Evolutionary conservation across 306 rosid genomes (phyloP).

Genomic region (Cyamopsis tetragonoloba): DNA sequence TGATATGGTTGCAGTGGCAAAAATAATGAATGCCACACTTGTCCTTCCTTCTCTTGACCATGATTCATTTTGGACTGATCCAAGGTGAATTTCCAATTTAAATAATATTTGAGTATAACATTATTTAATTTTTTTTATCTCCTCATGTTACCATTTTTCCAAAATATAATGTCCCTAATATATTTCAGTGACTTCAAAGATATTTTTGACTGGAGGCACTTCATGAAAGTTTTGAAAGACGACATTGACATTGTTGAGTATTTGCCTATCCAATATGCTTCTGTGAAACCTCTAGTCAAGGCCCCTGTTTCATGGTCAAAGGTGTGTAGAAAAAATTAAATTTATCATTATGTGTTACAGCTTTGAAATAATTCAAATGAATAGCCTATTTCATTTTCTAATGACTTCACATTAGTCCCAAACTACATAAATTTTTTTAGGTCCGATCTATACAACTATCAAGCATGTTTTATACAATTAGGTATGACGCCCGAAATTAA

Average conservation of each 20-base stretch:
- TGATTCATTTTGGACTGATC: conserved; percentile 95
- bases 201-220: conserved; percentile 95
- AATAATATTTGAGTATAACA: background rate
- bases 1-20: conserved; percentile 99
- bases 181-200: conserved; percentile 89
- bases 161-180: conserved; percentile 32
- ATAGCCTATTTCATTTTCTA: no score
- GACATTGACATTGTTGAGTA: conserved; percentile 76
- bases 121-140: background rate
- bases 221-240: conserved; percentile 63
- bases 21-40: conserved; percentile 91
- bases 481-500: no score
- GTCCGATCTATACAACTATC: no score
- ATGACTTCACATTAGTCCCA: no score
- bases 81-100: conserved; percentile 51
- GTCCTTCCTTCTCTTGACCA: conserved; percentile 96
- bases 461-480: no score
- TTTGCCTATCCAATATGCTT: conserved; percentile 57
- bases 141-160: conserved; percentile 19
- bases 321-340: conserved; percentile 46
- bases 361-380: background rate
- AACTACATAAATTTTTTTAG: no score
- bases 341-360: background rate
- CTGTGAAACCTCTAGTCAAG: conserved; percentile 55
- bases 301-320: conserved; percentile 99